Conservation (phyloP, 495 filamentous ascomycete species). For the Lophium mytilinum region DNA sequence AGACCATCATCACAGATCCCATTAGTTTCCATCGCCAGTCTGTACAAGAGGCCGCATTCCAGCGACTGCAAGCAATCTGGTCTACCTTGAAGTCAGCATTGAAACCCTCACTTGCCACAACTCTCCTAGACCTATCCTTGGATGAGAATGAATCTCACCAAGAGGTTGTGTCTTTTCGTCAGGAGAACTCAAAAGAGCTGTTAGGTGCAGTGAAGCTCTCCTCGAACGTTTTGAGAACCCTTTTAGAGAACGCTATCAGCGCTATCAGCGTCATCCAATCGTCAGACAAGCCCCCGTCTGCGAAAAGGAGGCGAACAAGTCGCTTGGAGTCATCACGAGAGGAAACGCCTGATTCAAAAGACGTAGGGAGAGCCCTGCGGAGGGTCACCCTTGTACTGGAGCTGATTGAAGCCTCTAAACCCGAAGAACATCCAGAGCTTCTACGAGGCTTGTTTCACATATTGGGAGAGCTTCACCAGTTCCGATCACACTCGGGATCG, state of each 20-base stretch:
- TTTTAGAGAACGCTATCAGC: conserved; percentile 61
- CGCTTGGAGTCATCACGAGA: conserved; percentile 47
- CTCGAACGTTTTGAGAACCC: conserved; percentile 57
- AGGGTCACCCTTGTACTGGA: conserved; percentile 83
- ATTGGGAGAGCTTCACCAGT: conserved; percentile 75
- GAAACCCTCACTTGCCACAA: conserved; percentile 50
- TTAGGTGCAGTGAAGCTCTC: conserved; percentile 60
- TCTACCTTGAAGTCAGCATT: conserved; percentile 54
- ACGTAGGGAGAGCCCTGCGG: conserved; percentile 54
- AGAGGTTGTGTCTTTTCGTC: background rate
- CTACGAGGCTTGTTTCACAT: conserved; percentile 70
- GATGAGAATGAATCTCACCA: conserved; percentile 11
- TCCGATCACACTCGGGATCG: conserved; percentile 59
- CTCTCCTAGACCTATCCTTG: conserved; percentile 49
- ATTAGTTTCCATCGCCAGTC: conserved; percentile 30
- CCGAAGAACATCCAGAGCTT: conserved; percentile 62
- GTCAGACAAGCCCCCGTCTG: conserved; percentile 53
- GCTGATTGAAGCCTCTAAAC: conserved; percentile 67
- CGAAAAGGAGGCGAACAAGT: conserved; percentile 71
- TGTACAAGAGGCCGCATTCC: conserved; percentile 54
- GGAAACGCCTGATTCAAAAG: conserved; percentile 41
- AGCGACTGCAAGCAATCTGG: conserved; percentile 63
- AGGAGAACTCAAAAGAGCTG: conserved; percentile 41
- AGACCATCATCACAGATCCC: conserved; percentile 31
- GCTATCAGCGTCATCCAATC: conserved; percentile 56